Evolutionary conservation across 2,329 filamentous ascomycete genomes (phyloP), one percentile per base, ranked within the genome.

Genomic region (Pezicula neosporulosa): DNA sequence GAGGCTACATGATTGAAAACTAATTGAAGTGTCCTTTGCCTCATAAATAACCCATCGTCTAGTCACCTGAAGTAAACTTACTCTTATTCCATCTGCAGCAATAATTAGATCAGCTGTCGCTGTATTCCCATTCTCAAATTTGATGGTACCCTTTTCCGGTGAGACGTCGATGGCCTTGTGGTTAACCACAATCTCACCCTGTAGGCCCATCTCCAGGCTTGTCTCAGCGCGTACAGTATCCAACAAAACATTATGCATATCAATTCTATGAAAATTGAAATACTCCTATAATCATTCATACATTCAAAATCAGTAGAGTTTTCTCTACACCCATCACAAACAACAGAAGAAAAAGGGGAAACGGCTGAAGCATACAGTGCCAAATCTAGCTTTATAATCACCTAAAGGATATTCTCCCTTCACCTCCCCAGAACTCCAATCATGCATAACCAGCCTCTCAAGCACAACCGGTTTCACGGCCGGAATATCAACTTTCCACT

Each of bases 261-360:
- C 76, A 60, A 84, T 80, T 0, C 83, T 74, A 60, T 86, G 83
- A 57, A 86, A 86, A 81, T 86, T 85, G 66, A 86, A 81, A 64
- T 86, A 85, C 0, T 79, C 72, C 55, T 60, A 47, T 5, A 6
- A 21, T 13, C 61, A 59, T 87, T 13, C 61, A 59, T 87, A 83
- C 83, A 87, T 86, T 55, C 85, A 76, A 60, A 84, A 80, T 0
- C 83, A 74, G 59, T 87, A 83, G 57, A 87, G 86, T 81, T 86
- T 86, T 66, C 86, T 81, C 64, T 86, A 85, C 0, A 80, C 72
- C 52, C 59, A 48, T 36, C 8, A 9, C 27, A 44, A 12, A 5
- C 12, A 53, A 9, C 50, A 19, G 10, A 51, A 48, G 24, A 7
- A 9, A 30, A 30, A 12, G 3, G 9, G 10, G 3, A 3, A 5